phyloP scores from a whole-genome alignment of 192 early-diverging fungal species.

The Rhizophagus clarus region DNA sequence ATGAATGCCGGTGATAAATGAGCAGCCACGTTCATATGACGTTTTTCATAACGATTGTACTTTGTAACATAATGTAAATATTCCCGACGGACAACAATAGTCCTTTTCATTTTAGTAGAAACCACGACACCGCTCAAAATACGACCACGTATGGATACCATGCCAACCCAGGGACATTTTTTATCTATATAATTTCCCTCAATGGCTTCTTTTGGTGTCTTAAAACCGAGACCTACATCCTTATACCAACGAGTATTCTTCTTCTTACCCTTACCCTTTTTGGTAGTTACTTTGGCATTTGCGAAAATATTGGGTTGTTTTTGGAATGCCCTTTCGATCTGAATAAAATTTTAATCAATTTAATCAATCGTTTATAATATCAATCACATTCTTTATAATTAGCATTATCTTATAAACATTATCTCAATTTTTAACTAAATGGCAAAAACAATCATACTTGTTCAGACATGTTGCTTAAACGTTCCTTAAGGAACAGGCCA shows the following conservation, averaged over 20 bases:
- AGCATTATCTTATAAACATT: background rate
- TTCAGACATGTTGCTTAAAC: constrained; percentile 28
- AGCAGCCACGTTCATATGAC: constrained; percentile 99
- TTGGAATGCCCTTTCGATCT: constrained; percentile 97
- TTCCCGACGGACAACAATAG: constrained; percentile 97
- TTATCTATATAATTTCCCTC: constrained; percentile 99
- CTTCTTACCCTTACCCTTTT: constrained; percentile 66
- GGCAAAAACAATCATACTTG: constrained; percentile 9
- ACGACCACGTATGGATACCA: constrained; percentile 96
- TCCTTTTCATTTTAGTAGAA: constrained; percentile 99
- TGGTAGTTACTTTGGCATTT: constrained; percentile 76
- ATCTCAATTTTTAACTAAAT: background rate
- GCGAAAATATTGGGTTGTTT: constrained; percentile 95
- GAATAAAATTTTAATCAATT: background rate
- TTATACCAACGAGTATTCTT: constrained; percentile 91
- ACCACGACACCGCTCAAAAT: constrained; percentile 92
- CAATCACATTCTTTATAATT: no score
- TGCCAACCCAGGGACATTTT: constrained; percentile 99
- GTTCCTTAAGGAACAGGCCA: background rate
- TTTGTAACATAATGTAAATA: constrained; percentile 99
- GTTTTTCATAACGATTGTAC: constrained; percentile 99
- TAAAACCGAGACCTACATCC: constrained; percentile 98
- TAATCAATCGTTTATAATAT: background rate
- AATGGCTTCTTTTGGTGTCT: constrained; percentile 98
- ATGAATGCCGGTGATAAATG: constrained; percentile 95